Conservation (phyloP, 2,329 filamentous ascomycete species). For the Sordariomycetes sp. region DNA sequence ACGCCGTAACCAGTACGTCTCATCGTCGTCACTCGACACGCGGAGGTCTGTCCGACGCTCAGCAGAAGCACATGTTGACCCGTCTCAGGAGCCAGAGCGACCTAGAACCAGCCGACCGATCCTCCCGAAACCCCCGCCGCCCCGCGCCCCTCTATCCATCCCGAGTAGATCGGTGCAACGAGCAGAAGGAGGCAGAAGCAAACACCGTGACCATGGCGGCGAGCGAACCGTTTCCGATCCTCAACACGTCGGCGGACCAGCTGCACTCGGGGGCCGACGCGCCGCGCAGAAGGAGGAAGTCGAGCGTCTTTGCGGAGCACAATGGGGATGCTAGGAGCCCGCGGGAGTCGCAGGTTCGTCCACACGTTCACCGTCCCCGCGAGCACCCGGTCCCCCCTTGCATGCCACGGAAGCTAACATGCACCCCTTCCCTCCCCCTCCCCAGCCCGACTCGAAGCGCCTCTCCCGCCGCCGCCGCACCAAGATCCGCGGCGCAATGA, state of each 20-base stretch:
- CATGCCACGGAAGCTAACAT: conserved; percentile 5
- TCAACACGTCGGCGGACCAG: conserved; percentile 37
- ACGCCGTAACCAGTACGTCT: no score
- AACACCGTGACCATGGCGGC: conserved; percentile 21
- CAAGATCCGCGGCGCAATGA: conserved; percentile 36
- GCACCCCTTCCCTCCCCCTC: neutral
- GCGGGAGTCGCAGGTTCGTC: conserved; percentile 1
- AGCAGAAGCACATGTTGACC: neutral
- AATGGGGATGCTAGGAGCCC: neutral
- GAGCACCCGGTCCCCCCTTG: no score
- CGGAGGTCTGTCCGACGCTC: neutral
- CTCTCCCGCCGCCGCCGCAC: conserved; percentile 39
- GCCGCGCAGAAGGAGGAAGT: conserved; percentile 38
- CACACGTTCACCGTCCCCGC: neutral
- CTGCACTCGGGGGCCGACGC: conserved; percentile 22
- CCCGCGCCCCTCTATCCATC: neutral
- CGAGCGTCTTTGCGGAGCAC: conserved; percentile 33
- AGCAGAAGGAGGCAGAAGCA: neutral
- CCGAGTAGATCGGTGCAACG: neutral
- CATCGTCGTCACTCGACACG: no score
- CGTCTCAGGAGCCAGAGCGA: neutral
- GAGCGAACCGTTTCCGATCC: conserved; percentile 40
- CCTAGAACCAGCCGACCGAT: neutral
- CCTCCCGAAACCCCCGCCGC: neutral
- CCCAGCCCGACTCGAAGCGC: conserved; percentile 12